These are phyloP conservation scores for Eutrema yunnanense DNA, from an alignment of 345 rosid genomes.

Conservation along the genomic window DNA sequence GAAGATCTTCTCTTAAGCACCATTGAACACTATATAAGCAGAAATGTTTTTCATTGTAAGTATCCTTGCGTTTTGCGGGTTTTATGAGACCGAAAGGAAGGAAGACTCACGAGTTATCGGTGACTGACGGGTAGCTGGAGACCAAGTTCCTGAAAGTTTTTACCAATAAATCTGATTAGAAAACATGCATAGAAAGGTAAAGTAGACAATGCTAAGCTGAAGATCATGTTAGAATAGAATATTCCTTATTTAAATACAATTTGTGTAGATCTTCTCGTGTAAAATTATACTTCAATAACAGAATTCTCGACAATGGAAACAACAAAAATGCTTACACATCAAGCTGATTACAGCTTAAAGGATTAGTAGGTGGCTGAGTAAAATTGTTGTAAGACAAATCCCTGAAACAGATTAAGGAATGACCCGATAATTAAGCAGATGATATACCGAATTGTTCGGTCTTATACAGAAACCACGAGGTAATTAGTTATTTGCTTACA, in stretches of 20 bases:
- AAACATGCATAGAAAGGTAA: background rate
- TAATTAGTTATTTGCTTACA: slow-evolving; percentile 34
- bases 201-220: background rate
- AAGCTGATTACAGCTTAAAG: slow-evolving; percentile 34
- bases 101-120: slow-evolving; percentile 51
- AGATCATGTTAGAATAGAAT: background rate
- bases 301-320: background rate
- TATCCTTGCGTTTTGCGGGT: background rate
- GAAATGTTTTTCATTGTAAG: background rate
- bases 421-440: background rate
- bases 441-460: background rate
- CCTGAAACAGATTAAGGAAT: slow-evolving; percentile 31
- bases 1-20: slow-evolving; percentile 72
- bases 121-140: slow-evolving; percentile 43
- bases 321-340: slow-evolving; percentile 40
- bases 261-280: too few species aligned
- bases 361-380: slow-evolving; percentile 30
- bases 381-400: slow-evolving; percentile 92
- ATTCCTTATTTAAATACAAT: background rate
- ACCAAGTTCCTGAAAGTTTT: slow-evolving; percentile 52
- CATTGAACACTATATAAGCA: slow-evolving; percentile 37
- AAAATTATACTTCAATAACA: too few species aligned
- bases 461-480: background rate
- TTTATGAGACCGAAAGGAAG: background rate
- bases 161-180: slow-evolving; percentile 10